phyloP scores from a whole-genome alignment of 192 early-diverging fungal genomes.

The Coemansia sp. region DNA sequence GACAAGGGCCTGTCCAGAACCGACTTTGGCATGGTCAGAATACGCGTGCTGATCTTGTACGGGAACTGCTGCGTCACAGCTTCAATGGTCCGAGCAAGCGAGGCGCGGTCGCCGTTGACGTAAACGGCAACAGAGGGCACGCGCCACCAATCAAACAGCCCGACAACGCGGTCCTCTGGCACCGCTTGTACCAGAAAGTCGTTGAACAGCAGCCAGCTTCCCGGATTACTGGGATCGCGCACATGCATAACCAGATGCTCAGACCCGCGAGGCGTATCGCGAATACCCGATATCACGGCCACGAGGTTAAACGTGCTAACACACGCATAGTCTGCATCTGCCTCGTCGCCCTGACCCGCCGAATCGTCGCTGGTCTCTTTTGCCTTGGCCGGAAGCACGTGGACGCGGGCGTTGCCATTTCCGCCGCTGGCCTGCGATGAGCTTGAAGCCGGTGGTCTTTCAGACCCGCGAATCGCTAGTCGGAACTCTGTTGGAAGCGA shows the following conservation, averaged over 20 bases:
- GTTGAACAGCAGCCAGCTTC: constrained; percentile 86
- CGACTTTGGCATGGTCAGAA: constrained; percentile 34
- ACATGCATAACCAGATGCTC: constrained; percentile 50
- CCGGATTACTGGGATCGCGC: constrained; percentile 19
- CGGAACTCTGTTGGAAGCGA: constrained; percentile 22
- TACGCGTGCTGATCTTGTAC: constrained; percentile 37
- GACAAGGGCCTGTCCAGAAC: constrained; percentile 17
- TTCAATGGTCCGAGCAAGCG: constrained; percentile 1
- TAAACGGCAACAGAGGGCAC: constrained; percentile 38
- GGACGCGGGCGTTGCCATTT: constrained; percentile 1
- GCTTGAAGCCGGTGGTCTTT: not conserved
- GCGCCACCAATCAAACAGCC: constrained; percentile 41
- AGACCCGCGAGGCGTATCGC: constrained; percentile 32
- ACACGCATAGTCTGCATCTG: not conserved
- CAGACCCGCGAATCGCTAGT: constrained; percentile 4
- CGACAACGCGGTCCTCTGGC: constrained; percentile 15
- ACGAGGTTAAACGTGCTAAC: constrained; percentile 20
- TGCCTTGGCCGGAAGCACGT: not conserved
- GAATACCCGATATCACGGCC: constrained; percentile 45
- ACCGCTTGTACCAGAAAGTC: constrained; percentile 89
- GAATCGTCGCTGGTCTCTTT: not conserved
- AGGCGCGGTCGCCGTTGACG: constrained; percentile 5
- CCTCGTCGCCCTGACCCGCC: not conserved
- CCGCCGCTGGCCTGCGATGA: not conserved
- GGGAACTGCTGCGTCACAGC: constrained; percentile 11